phyloP scores from a whole-genome alignment of 163 green algal species.

The Chloromonas sp. region DNA sequence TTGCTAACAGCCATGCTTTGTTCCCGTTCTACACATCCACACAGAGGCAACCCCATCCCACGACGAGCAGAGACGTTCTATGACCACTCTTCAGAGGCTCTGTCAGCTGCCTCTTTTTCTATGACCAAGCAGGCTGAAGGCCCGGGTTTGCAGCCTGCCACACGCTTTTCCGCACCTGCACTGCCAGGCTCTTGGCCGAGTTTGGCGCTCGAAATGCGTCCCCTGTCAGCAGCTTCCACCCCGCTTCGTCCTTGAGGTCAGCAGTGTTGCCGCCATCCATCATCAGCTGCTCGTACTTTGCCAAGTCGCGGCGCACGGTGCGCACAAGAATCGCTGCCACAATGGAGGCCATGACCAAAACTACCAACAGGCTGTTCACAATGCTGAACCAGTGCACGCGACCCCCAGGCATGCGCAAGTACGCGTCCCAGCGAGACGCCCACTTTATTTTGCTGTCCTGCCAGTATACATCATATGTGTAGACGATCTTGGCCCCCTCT shows the following conservation, averaged over 20 bases:
- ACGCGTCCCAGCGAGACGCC: constrained; percentile 90
- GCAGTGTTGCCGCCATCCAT: constrained; percentile 47
- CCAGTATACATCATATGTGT: constrained; percentile 93
- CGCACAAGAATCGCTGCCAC: constrained; percentile 92
- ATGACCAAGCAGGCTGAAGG: no score
- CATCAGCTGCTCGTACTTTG: constrained; percentile 86
- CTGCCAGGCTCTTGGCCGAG: constrained; percentile 54
- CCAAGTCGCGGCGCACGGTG: constrained; percentile 87
- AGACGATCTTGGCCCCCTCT: constrained; percentile 66
- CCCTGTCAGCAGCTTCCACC: constrained; percentile 90
- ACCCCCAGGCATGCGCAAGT: constrained; percentile 90
- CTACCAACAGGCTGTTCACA: constrained; percentile 88
- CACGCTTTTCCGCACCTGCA: constrained; percentile 50
- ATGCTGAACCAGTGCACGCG: constrained; percentile 96
- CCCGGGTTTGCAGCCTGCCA: no score
- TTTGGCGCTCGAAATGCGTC: constrained; percentile 89
- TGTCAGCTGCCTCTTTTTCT: no score
- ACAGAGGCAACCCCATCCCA: no score
- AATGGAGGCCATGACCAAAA: constrained; percentile 89
- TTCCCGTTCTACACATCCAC: no score
- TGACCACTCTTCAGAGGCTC: no score
- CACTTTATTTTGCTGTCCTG: constrained; percentile 77
- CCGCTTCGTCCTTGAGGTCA: constrained; percentile 40
- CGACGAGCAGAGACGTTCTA: no score
- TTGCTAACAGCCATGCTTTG: no score